Evolutionary conservation across 805 yeast genomes (phyloP).

Genomic region (Starmerella floricola): DNA sequence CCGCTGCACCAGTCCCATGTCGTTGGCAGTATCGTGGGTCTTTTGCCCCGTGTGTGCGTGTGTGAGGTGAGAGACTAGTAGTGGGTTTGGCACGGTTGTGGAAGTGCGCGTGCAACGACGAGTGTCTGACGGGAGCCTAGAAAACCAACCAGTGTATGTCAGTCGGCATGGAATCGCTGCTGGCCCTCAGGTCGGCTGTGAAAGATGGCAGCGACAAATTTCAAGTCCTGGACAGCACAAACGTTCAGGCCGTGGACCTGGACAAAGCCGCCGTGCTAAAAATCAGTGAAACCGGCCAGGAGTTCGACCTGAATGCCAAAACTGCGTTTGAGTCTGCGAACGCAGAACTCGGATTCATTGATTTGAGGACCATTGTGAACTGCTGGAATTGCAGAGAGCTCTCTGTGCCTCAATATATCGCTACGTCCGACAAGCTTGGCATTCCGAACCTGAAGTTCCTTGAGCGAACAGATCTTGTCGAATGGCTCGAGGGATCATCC

Average conservation of each 20-base stretch:
- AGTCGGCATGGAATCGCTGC: conserved; percentile 12
- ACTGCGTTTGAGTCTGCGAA: conserved; percentile 17
- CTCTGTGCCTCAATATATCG: conserved; percentile 69
- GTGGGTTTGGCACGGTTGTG: too few species aligned
- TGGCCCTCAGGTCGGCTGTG: conserved; percentile 12
- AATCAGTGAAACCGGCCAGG: conserved; percentile 1
- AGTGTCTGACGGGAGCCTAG: too few species aligned
- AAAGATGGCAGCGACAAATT: conserved; percentile 4
- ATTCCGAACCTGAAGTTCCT: conserved; percentile 66
- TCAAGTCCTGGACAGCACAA: conserved; percentile 7
- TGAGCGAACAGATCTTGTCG: conserved; percentile 71
- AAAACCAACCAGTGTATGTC: background rate
- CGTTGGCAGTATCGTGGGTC: too few species aligned
- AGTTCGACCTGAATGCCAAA: conserved; percentile 10
- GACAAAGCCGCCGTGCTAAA: conserved; percentile 5
- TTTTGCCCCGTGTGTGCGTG: too few species aligned
- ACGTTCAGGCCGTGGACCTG: conserved; percentile 6
- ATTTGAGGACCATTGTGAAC: conserved; percentile 18
- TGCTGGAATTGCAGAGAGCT: conserved; percentile 69
- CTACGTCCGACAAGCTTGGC: conserved; percentile 51
- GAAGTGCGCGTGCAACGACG: too few species aligned
- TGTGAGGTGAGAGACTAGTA: too few species aligned
- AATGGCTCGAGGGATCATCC: conserved; percentile 66
- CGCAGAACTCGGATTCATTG: conserved; percentile 10
- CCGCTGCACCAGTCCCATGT: too few species aligned